These are phyloP conservation scores for Fraxinus ornus DNA, from an alignment of 305 asterid genomes.

Conservation along the genomic window DNA sequence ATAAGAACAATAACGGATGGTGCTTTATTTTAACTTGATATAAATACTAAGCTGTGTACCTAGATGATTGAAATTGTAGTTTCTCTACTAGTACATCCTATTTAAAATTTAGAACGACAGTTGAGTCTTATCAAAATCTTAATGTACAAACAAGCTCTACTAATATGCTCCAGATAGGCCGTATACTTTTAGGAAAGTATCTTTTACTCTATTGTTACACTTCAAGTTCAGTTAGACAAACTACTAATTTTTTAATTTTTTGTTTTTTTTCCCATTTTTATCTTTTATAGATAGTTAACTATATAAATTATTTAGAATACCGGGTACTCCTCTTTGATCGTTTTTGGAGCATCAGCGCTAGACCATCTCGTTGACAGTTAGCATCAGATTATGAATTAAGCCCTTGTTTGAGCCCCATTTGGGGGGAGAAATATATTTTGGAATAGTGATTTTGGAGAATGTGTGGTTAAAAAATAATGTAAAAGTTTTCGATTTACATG, in stretches of 20 bases:
- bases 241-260: background rate
- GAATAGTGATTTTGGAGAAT: too few species aligned
- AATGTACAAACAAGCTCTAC: background rate
- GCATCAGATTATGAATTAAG: slow-evolving; percentile 8
- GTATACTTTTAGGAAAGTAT: background rate
- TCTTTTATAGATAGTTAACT: background rate
- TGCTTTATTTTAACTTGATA: background rate
- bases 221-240: background rate
- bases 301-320: too few species aligned
- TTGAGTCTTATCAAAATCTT: background rate
- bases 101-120: background rate
- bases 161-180: background rate
- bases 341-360: background rate
- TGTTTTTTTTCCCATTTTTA: background rate
- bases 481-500: too few species aligned
- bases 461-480: too few species aligned
- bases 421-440: too few species aligned
- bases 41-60: slow-evolving; percentile 4
- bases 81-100: background rate
- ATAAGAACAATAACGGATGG: background rate
- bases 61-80: background rate
- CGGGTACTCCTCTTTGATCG: background rate
- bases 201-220: background rate
- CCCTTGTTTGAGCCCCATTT: too few species aligned
- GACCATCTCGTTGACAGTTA: background rate